Evolutionary conservation across 768 basidiomycete genomes (phyloP).

Genomic region (Tricholoma flavovirens): DNA sequence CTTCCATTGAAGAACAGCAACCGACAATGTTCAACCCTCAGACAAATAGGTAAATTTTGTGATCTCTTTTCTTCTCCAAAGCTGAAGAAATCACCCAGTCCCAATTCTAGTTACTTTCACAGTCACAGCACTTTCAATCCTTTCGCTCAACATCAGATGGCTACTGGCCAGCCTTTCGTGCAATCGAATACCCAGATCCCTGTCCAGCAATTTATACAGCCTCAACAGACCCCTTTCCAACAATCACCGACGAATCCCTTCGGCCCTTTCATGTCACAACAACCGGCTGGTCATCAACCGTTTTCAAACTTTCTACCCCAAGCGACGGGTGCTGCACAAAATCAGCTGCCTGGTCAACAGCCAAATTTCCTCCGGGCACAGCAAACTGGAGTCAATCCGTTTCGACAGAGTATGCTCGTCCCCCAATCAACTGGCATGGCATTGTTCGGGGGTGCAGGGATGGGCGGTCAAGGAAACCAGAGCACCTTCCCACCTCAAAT

Average conservation of each 20-base stretch:
- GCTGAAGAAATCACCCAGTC: conserved; percentile 27
- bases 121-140: conserved; percentile 68
- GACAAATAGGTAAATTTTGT: conserved; percentile 41
- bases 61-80: background rate
- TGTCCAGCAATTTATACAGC: conserved; percentile 47
- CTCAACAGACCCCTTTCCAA: conserved; percentile 42
- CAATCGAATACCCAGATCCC: conserved; percentile 23
- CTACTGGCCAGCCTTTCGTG: conserved; percentile 43
- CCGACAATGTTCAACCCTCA: conserved; percentile 65
- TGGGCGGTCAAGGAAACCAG: conserved; percentile 13
- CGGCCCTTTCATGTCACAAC: conserved; percentile 30
- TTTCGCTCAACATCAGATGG: conserved; percentile 59
- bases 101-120: conserved; percentile 44
- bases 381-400: conserved; percentile 70
- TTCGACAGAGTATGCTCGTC: conserved; percentile 72
- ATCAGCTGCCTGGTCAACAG: conserved; percentile 17
- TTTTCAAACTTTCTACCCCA: conserved; percentile 56
- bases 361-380: conserved; percentile 39
- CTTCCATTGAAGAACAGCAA: conserved; percentile 78
- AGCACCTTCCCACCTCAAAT: conserved; percentile 13
- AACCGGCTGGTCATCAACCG: conserved; percentile 42
- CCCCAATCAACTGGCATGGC: conserved; percentile 59
- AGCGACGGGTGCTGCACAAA: conserved; percentile 34
- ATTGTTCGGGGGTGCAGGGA: conserved; percentile 30
- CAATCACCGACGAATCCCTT: conserved; percentile 41